Base-by-base conservation (phyloP, 768 basidiomycete species). In the Collybiopsis luxurians region DNA sequence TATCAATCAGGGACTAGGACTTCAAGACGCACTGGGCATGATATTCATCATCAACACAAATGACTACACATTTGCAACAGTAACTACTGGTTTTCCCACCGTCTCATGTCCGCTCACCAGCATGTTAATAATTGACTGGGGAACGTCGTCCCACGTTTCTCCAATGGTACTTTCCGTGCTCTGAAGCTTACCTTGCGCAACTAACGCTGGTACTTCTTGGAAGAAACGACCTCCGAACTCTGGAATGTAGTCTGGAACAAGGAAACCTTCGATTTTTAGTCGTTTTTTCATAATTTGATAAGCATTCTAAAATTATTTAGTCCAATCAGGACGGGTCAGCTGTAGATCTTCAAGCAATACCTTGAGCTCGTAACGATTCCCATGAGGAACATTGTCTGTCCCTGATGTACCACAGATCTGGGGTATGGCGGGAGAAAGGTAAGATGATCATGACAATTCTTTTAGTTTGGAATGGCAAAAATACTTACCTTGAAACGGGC, bases 51-150 rank as follows among this genome's bases (percentile, higher is more conserved):
- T n/a, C n/a, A n/a, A n/a, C n/a, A n/a, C n/a, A 44, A n/a, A 44
- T n/a, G 5, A 44, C 24, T n/a, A 48, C 19, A 24, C 21, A n/a
- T 27, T 28, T 11, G 12, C 66, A 7, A 73, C 66, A 13, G 67
- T 50, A 31, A 77, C 60, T 26, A 76, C 72, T 28, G 62, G 66
- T 65, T 77, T 77, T 3, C 70, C 75, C 3, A 61, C 66, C 56
- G 67, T 73, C 4, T 60, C 66, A 59, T 73, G 69, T 23, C 46
- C 59, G 3, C 75, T 75, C 34, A 59, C 65, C 66, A 71, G 68
- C 38, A 75, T 65, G 23, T 68, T 68, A 10, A 64, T 11, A 43
- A 78, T 61, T 43, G 70, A 74, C 56, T 75, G 58, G 1, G 71
- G 71, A 2, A 65, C 69, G 31, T 66, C 58, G 55, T 72, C 65